Evolutionary conservation across 2,329 filamentous ascomycete species (phyloP), one percentile per base, ranked within the genome.

Genomic region (Thelonectria rubi): DNA sequence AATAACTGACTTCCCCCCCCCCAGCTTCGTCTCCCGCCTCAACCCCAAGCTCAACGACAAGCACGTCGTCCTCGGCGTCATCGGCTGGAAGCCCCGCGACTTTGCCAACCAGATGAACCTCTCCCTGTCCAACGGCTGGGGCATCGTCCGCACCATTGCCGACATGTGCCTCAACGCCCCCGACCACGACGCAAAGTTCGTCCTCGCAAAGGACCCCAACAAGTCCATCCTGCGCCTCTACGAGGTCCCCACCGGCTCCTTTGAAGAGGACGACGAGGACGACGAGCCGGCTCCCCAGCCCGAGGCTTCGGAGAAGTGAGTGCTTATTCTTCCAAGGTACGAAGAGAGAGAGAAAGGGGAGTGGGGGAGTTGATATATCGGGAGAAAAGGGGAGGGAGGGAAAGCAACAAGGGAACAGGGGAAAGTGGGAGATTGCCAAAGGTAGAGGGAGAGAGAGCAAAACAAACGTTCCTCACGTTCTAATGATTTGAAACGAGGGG

Each of bases 21-120:
- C 26, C 70, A 94, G 94, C 73, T 99, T 99, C 81, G 93, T 99
- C 66, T 97, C 94, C 55, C 93, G 95, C 73, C 87, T 89, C 72
- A 97, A 94, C 84, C 94, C 95, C 69, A 94, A 95, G 83, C 88
- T 87, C 73, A 93, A 95, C 76, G 91, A 97, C 77, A 93, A 93
- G 79, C 95, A 99, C 81, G 91, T 98, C 75, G 89, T 99, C 68
- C 88, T 99, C 54, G 95, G 95, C 72, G 95, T 99, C 59, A 86
- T 97, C 32, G 94, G 94, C 79, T 98, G 97, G 90, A 99, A 99
- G 85, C 95, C 95, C 39, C 90, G 92, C 72, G 96, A 99, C 76
- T 98, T 99, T 72, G 95, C 95, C 65, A 86, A 87, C 74, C 95
- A 99, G 85, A 99, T 99, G 95, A 97, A 97, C 82, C 81, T 99